Base-by-base conservation (phyloP, 768 basidiomycete species). In the Suillus tomentosus region DNA sequence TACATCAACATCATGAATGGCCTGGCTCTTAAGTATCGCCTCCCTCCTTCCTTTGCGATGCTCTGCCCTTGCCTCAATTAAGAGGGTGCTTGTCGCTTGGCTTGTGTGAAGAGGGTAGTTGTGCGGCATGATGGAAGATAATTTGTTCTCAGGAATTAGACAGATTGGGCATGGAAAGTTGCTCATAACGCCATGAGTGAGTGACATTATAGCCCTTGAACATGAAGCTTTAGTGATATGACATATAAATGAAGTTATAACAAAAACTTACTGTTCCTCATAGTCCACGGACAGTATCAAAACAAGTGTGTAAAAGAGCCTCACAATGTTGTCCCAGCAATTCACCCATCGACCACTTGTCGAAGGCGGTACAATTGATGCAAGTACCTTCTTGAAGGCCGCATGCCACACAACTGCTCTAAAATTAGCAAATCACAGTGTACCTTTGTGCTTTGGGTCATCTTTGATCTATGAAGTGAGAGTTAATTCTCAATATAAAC, bases 211-310 rank as follows among this genome's bases (percentile, higher is more conserved):
- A 40, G 67, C 72, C 60, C 79, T 80, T 22, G 9, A 34, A 8
- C 6, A 40, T 13, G 6, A 48, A 48, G 47, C 22, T 65, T 3
- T 31, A 31, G 31, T 31, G 31, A 19, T 45, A 42, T 34, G 40
- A n/a, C 42, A 56, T 56, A 50, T 40, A 7, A 57, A 10, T 36
- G 56, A 39, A 24, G 4, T 37, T 27, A 22, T 57, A n/a, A 56
- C 15, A 9, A 7, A 53, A 66, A 77, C 37, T 73, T 3, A 82
- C 81, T 78, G 77, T 70, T 83, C 81, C 65, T 81, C 77, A 64
- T 80, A 83, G 57, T 82, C 80, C 24, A 78, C 73, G 15, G 76
- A 77, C 1, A 80, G 62, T 10, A 81, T 78, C 7, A 67, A 56
- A 37, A 67, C 60, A 5, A 67, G n/a, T 1, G 79, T 79, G 57